Percentiles rank a stretch among this genome's conserved stretches.
Evolutionary conservation across 2,329 filamentous ascomycete genomes (phyloP).

Genomic region (Aspergillus sp.): DNA sequence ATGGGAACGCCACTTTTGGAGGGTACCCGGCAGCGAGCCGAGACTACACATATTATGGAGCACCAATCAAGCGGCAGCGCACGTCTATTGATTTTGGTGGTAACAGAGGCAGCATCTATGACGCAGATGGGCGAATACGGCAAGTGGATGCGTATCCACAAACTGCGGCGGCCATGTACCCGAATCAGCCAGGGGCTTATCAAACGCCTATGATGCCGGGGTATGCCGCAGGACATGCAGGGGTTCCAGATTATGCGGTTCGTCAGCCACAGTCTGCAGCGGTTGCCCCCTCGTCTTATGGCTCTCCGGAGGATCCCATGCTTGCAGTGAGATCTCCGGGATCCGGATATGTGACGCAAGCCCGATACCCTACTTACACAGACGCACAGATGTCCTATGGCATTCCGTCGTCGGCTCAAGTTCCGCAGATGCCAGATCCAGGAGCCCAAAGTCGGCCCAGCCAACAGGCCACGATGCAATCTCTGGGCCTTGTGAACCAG

Average conservation of each 20-base stretch:
- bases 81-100: slow-evolving; percentile 36
- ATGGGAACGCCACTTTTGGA: slow-evolving; percentile 21
- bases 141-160: slow-evolving; percentile 34
- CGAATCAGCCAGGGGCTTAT: slow-evolving; percentile 26
- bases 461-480: slow-evolving; percentile 34
- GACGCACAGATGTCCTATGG: slow-evolving; percentile 29
- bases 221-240: slow-evolving; percentile 27
- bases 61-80: slow-evolving; percentile 34
- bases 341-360: slow-evolving; percentile 9
- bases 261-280: slow-evolving; percentile 17
- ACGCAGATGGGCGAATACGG: slow-evolving; percentile 32
- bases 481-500: slow-evolving; percentile 32
- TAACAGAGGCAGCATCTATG: slow-evolving; percentile 26
- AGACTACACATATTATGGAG: slow-evolving; percentile 32
- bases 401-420: slow-evolving; percentile 22
- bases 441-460: slow-evolving; percentile 25
- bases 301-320: slow-evolving; percentile 12
- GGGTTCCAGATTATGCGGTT: slow-evolving; percentile 33
- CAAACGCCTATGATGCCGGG: slow-evolving; percentile 29
- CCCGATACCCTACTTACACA: slow-evolving; percentile 15
- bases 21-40: slow-evolving; percentile 27
- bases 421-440: slow-evolving; percentile 32
- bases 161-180: slow-evolving; percentile 26
- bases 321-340: slow-evolving; percentile 15
- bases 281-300: slow-evolving; percentile 11